phyloP scores from a whole-genome alignment of 1,284 basidiomycete species.

The Cystobasidium pallidum region DNA sequence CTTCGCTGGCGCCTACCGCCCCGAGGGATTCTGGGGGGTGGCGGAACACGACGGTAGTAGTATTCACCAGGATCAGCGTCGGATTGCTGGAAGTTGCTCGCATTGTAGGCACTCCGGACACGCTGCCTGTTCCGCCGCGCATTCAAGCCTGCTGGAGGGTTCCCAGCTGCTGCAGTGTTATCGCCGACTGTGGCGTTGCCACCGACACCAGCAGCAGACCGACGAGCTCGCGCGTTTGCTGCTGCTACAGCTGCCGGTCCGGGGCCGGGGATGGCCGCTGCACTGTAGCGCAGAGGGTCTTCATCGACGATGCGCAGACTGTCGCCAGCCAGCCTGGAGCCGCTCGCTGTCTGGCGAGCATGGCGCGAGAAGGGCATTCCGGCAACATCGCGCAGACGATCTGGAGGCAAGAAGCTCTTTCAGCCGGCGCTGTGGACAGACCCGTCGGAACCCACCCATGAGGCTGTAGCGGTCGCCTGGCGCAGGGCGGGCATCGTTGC shows the following conservation, averaged over 20 bases:
- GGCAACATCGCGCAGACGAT: slow-evolving; percentile 19
- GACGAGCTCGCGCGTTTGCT: slow-evolving; percentile 26
- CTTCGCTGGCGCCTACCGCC: neutral
- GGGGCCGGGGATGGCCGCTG: slow-evolving; percentile 12
- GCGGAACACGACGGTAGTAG: slow-evolving; percentile 14
- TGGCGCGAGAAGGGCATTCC: slow-evolving; percentile 27
- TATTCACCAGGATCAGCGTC: slow-evolving; percentile 17
- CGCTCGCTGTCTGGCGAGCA: neutral
- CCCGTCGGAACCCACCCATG: slow-evolving; percentile 11
- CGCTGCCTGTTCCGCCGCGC: slow-evolving; percentile 17
- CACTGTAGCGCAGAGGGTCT: slow-evolving; percentile 9
- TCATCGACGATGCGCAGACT: slow-evolving; percentile 12
- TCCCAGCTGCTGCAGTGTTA: neutral
- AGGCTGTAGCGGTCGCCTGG: slow-evolving; percentile 11
- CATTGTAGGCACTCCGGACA: neutral
- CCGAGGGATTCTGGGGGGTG: slow-evolving; percentile 8
- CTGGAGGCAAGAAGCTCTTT: neutral
- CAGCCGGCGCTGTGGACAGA: neutral
- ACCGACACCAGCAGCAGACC: neutral
- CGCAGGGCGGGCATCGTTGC: slow-evolving; percentile 31
- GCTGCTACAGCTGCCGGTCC: slow-evolving; percentile 36
- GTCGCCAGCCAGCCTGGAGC: neutral
- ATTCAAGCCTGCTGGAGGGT: slow-evolving; percentile 24
- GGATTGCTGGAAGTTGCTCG: neutral
- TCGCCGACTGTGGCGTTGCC: neutral